Base-by-base conservation (phyloP, 306 rosid species). In the Adenanthera pavonina region DNA sequence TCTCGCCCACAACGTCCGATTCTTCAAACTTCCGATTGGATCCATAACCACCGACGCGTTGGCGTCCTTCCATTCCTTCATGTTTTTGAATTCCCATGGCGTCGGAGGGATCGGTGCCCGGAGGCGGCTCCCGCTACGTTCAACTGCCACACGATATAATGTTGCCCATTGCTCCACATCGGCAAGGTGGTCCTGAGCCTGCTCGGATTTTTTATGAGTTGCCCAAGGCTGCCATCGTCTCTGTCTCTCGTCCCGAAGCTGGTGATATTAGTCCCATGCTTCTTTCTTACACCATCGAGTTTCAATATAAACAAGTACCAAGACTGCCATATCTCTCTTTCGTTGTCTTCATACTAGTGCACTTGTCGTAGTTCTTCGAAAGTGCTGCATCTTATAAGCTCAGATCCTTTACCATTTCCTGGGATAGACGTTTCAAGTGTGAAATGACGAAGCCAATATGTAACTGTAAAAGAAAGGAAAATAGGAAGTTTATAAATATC, bases 201-300 rank as follows among this genome's bases (percentile, higher is more conserved):
- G 8, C 78, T 36, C 86, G 93, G 88, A 92, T 95, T 81, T 95
- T 95, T 80, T 97, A 95, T 3, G 98, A 95, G 87, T 80, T 95
- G 82, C 99, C 99, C 0, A 79, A 79, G 73, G 97, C 99, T 68
- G 43, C 82, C 70, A 95, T 93, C 75, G 81, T 93, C 69, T 90
- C 97, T 73, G 98, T 95, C 41, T 95, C 99, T 33, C 98, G 99
- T 5, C 99, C 99, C 13, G 99, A 95, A 80, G 93, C 96, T 73
- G 82, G 88, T 66, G 99, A 95, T 74, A 86, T 95, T 68, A 95
- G 97, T 76, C 99, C 99, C 81, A 87, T 91, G 91, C 99, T 93
- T 52, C 97, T 95, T 74, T 88, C 99, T 43, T 93, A 95, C 85
- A 89, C 95, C 25, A 92, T 93, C 81, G 92, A 89, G 84, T 91